Percentiles rank a stretch among this genome's conserved stretches.
Conservation (phyloP, 441 rosid genomes). For the Erodium texanum region DNA sequence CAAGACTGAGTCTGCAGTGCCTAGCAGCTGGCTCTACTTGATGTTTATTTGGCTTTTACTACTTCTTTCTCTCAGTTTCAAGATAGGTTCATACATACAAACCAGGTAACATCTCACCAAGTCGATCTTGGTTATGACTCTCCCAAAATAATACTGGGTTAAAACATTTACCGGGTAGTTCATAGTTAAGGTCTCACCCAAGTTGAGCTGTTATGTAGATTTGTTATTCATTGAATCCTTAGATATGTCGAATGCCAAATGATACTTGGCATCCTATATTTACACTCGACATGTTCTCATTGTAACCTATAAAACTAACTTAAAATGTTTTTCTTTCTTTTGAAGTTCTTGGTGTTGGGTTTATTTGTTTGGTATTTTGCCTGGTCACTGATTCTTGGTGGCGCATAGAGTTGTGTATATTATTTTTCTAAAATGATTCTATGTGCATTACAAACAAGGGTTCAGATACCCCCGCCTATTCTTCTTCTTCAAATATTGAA, state of each 20-base stretch:
- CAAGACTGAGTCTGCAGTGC: constrained; percentile 38
- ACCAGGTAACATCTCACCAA: constrained; percentile 34
- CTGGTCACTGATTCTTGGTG: neutral
- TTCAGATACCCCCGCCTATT: no score
- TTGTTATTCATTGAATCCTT: neutral
- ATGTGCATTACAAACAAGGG: neutral
- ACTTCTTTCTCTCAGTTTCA: constrained; percentile 46
- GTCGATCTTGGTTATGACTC: neutral
- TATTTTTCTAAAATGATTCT: neutral
- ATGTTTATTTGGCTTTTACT: constrained; percentile 60
- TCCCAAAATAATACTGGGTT: neutral
- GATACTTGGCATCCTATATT: neutral
- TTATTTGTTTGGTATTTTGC: neutral
- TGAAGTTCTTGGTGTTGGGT: neutral
- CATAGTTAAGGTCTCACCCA: neutral
- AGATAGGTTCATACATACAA: constrained; percentile 43
- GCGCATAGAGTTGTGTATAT: neutral
- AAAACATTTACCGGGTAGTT: neutral
- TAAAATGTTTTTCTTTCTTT: neutral
- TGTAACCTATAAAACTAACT: constrained; percentile 4
- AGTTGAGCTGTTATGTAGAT: neutral
- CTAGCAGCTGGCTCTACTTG: constrained; percentile 45
- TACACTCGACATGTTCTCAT: neutral
- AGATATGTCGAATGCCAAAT: neutral
- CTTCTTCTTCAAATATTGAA: no score